These are phyloP conservation scores for Sanghuangporus sanghuang DNA, from an alignment of 1,284 basidiomycete species.

Conservation along the genomic window DNA sequence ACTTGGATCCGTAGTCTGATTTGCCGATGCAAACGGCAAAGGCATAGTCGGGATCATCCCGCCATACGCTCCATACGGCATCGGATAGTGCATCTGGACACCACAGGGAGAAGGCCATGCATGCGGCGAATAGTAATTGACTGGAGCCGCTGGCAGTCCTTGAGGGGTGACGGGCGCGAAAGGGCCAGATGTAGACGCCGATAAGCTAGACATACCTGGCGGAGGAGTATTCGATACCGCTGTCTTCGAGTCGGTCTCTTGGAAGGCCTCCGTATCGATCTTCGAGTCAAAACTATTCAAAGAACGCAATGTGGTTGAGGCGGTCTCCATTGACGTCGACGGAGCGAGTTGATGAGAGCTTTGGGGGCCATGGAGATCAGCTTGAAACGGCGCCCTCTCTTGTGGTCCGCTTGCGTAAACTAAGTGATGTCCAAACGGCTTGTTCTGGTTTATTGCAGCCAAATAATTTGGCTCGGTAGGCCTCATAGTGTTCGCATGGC, in stretches of 20 bases:
- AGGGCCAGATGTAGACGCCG: slow-evolving; percentile 19
- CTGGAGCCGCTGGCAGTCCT: slow-evolving; percentile 28
- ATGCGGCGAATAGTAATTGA: slow-evolving; percentile 44
- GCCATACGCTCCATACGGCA: slow-evolving; percentile 33
- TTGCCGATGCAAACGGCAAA: slow-evolving; percentile 2
- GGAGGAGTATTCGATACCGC: slow-evolving; percentile 27
- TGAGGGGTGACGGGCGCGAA: slow-evolving; percentile 33
- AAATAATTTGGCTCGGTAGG: not conserved
- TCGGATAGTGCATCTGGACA: slow-evolving; percentile 44
- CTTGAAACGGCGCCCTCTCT: not conserved
- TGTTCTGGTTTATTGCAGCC: not conserved
- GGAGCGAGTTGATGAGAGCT: not conserved
- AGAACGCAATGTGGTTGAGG: slow-evolving; percentile 9
- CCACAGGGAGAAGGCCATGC: slow-evolving; percentile 52
- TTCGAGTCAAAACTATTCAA: slow-evolving; percentile 9
- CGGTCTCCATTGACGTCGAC: slow-evolving; percentile 9
- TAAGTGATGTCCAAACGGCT: not conserved
- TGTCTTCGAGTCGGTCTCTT: slow-evolving; percentile 22
- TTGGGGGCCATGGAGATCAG: not conserved
- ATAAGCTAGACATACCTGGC: slow-evolving; percentile 21
- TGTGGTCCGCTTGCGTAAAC: not conserved
- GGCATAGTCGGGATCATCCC: slow-evolving; percentile 5
- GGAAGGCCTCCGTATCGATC: not conserved
- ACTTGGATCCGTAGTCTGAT: not conserved
- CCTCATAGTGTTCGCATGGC: not conserved